Conservation (phyloP, 1,284 basidiomycete genomes). For the Grifola frondosa region DNA sequence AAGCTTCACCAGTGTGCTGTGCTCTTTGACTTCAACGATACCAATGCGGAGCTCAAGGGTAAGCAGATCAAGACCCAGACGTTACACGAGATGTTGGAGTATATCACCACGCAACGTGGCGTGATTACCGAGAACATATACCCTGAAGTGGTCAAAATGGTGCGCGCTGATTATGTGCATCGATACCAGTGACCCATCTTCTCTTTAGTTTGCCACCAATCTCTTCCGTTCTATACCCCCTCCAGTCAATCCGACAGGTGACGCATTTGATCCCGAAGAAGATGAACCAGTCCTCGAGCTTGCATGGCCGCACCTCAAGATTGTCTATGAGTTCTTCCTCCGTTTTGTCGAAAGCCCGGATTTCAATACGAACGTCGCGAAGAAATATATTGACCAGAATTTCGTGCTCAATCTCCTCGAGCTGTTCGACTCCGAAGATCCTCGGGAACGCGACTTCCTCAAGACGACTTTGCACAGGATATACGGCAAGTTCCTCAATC, state of each 20-base stretch:
- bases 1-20: slow-evolving; percentile 97
- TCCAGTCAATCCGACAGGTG: slow-evolving; percentile 96
- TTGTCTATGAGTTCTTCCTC: slow-evolving; percentile 99
- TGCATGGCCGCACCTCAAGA: slow-evolving; percentile 99
- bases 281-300: slow-evolving; percentile 99
- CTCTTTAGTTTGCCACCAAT: slow-evolving; percentile 85
- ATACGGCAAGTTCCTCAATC: slow-evolving; percentile 99
- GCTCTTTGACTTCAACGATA: slow-evolving; percentile 99
- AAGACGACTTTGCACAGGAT: slow-evolving; percentile 99
- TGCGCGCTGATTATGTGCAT: slow-evolving; percentile 30
- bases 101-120: slow-evolving; percentile 94
- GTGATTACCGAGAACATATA: slow-evolving; percentile 98
- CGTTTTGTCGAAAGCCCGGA: slow-evolving; percentile 98
- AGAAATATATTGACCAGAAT: slow-evolving; percentile 94
- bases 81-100: slow-evolving; percentile 98
- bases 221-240: slow-evolving; percentile 99
- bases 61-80: slow-evolving; percentile 99
- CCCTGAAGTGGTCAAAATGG: slow-evolving; percentile 99
- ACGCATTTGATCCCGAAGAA: slow-evolving; percentile 99
- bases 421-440: slow-evolving; percentile 98
- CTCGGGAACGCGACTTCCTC: slow-evolving; percentile 97
- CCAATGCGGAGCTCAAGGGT: slow-evolving; percentile 91
- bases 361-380: slow-evolving; percentile 98
- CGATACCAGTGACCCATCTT: slow-evolving; percentile 6
- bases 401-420: slow-evolving; percentile 98